phyloP scores from a whole-genome alignment of 257 asterid genomes.

The Ophiorrhiza pumila region DNA sequence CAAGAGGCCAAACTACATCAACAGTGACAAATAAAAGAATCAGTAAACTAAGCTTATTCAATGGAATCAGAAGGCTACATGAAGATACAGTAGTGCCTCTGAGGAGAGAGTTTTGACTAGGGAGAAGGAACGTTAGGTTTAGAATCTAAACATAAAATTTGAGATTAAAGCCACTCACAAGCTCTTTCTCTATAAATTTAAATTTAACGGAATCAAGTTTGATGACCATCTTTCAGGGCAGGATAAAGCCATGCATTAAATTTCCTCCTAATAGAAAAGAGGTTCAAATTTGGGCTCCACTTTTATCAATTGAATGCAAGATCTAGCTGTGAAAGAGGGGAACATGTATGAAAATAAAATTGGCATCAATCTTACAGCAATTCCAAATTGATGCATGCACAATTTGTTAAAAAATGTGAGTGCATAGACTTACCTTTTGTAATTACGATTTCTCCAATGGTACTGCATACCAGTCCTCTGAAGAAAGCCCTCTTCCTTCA shows the following conservation, averaged over 20 bases:
- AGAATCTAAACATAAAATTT: not conserved
- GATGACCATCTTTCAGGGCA: not conserved
- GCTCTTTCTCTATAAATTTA: not conserved
- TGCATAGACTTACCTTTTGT: conserved; percentile 50
- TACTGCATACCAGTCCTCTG: conserved; percentile 94
- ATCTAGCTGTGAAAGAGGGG: not conserved
- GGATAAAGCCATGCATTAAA: not conserved
- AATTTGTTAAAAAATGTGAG: conserved; percentile 7
- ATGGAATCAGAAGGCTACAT: conserved; percentile 1
- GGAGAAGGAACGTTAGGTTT: not conserved
- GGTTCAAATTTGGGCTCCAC: not conserved
- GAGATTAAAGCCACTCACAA: not conserved
- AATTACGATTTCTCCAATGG: conserved; percentile 89
- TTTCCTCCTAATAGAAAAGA: not conserved
- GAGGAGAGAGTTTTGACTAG: not conserved
- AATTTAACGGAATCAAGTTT: not conserved
- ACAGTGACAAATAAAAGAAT: not conserved
- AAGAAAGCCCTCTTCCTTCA: conserved; percentile 81
- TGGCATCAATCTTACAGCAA: not conserved
- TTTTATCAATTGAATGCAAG: not conserved
- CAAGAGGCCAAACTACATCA: not conserved
- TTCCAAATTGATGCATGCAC: not conserved
- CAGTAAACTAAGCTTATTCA: not conserved
- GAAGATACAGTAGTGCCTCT: not conserved
- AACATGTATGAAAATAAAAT: not conserved